phyloP scores from a whole-genome alignment of 768 basidiomycete genomes.

The Daedalea quercina region DNA sequence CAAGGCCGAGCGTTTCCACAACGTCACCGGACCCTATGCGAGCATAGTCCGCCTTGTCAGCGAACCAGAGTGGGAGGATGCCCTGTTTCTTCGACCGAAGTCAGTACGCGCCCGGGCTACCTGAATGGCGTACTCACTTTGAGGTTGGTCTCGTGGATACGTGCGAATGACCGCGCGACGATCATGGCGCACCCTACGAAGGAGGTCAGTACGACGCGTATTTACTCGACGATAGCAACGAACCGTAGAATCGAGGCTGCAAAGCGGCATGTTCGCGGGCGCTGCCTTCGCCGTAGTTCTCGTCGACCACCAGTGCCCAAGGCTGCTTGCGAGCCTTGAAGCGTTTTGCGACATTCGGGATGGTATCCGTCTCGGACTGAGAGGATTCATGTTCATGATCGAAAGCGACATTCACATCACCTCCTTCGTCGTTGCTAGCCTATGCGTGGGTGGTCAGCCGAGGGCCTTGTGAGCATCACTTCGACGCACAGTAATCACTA shows the following conservation, averaged over 20 bases:
- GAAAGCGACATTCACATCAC: constrained; percentile 86
- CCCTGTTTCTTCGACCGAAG: constrained; percentile 79
- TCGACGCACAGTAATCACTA: constrained; percentile 73
- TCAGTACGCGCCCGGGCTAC: not conserved
- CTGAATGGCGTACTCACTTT: constrained; percentile 46
- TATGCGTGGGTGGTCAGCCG: constrained; percentile 18
- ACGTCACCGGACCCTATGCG: constrained; percentile 78
- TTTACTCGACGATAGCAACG: constrained; percentile 3
- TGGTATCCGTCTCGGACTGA: constrained; percentile 60
- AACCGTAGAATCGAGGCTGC: constrained; percentile 91
- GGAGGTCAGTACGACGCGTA: not conserved
- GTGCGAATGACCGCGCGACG: constrained; percentile 89
- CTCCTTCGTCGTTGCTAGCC: constrained; percentile 94
- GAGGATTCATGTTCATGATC: constrained; percentile 53
- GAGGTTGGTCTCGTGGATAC: constrained; percentile 97
- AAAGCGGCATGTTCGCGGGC: constrained; percentile 97
- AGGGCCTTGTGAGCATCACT: not conserved
- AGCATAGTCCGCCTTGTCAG: constrained; percentile 76
- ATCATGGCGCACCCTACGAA: constrained; percentile 77
- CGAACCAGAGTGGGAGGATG: constrained; percentile 92
- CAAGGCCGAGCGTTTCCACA: constrained; percentile 80
- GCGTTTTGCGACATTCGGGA: constrained; percentile 85
- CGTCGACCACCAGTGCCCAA: constrained; percentile 92
- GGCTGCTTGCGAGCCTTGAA: constrained; percentile 80
- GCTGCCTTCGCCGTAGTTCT: constrained; percentile 97